These are phyloP conservation scores for Pichia sp. DNA, from an alignment of 1,139 yeast species.

Conservation along the genomic window DNA sequence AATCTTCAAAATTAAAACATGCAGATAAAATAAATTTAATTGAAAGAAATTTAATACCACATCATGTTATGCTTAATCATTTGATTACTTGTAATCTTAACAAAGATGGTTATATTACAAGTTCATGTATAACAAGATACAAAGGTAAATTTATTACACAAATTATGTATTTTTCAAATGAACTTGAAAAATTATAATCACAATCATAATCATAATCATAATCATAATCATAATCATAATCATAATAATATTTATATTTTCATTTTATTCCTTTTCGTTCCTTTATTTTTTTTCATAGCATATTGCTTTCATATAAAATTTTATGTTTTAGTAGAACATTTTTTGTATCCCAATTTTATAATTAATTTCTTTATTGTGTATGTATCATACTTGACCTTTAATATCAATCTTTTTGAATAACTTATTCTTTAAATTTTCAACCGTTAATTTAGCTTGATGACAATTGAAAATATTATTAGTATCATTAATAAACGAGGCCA, in stretches of 20 bases:
- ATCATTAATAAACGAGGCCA: conserved; percentile 36
- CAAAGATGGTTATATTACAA: conserved; percentile 49
- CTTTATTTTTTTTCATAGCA: neutral
- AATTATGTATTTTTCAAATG: conserved; percentile 67
- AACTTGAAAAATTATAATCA: conserved; percentile 17
- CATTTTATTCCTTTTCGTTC: neutral
- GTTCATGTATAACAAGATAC: conserved; percentile 67
- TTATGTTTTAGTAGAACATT: no score
- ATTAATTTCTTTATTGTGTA: neutral
- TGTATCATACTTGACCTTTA: conserved; percentile 67
- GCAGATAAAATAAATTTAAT: conserved; percentile 21
- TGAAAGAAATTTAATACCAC: conserved; percentile 37
- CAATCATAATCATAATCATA: no score
- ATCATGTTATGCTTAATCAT: conserved; percentile 70
- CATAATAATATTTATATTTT: neutral
- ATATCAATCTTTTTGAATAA: conserved; percentile 70
- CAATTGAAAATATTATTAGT: conserved; percentile 35
- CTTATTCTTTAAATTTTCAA: conserved; percentile 40
- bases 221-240: neutral
- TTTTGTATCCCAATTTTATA: neutral
- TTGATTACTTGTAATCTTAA: conserved; percentile 65
- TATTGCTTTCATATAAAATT: no score
- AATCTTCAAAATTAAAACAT: conserved; percentile 17
- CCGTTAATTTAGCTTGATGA: conserved; percentile 39
- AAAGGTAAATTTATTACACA: conserved; percentile 73